phyloP scores from a whole-genome alignment of 371 early-diverging fungal species.

The Mucor saturninus region DNA sequence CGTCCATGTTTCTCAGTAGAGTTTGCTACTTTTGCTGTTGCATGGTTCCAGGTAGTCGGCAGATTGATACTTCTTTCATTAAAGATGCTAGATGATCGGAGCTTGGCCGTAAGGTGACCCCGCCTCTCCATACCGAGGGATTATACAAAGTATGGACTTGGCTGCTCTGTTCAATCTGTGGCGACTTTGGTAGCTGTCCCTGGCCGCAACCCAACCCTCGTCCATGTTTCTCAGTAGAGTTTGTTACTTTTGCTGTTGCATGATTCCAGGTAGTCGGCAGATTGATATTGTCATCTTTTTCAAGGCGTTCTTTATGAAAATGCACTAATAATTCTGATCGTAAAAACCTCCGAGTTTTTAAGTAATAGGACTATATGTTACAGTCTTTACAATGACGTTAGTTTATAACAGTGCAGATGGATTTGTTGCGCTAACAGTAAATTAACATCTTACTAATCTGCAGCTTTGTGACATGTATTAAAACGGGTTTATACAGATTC shows the following conservation, averaged over 20 bases:
- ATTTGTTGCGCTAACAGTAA: slow-evolving; percentile 20
- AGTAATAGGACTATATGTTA: slow-evolving; percentile 20
- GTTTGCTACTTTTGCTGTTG: slow-evolving; percentile 27
- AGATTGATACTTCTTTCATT: slow-evolving; percentile 21
- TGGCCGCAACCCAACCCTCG: slow-evolving; percentile 24
- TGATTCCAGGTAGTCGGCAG: slow-evolving; percentile 28
- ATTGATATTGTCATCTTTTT: slow-evolving; percentile 26
- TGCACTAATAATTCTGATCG: slow-evolving; percentile 24
- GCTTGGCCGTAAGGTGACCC: slow-evolving; percentile 28
- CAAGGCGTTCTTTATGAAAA: slow-evolving; percentile 21
- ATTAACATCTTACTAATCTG: slow-evolving; percentile 13
- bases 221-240: slow-evolving; percentile 26
- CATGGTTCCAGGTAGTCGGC: slow-evolving; percentile 29
- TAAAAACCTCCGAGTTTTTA: slow-evolving; percentile 22
- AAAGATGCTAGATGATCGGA: no score
- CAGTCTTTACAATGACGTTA: slow-evolving; percentile 21
- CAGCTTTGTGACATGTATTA: slow-evolving; percentile 20
- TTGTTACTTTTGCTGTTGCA: slow-evolving; percentile 28
- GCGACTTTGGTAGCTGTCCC: slow-evolving; percentile 26
- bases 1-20: slow-evolving; percentile 27
- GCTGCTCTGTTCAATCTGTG: slow-evolving; percentile 29
- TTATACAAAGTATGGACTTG: slow-evolving; percentile 26
- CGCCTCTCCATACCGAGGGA: slow-evolving; percentile 25
- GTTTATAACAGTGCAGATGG: slow-evolving; percentile 20
- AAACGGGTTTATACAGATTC: slow-evolving; percentile 18